A percentile compares a stretch with the other conserved stretches of the same genome.
Evolutionary conservation across 1,284 basidiomycete species (phyloP).

Genomic region (Ceratobasidium papillatum): DNA sequence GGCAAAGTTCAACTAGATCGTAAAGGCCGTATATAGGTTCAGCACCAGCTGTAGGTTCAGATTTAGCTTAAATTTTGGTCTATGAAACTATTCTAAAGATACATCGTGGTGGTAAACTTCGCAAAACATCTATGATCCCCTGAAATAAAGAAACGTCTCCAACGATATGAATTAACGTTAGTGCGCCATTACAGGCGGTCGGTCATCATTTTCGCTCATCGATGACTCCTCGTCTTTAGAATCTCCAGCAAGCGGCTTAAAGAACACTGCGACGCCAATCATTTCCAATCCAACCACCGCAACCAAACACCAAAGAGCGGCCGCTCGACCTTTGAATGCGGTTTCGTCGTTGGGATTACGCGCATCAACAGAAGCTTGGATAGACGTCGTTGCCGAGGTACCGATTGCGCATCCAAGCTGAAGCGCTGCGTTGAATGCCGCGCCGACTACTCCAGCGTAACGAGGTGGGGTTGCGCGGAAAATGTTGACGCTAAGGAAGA

Average conservation of each 20-base stretch:
- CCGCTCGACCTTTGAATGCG: slow-evolving; percentile 56
- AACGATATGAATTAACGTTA: not conserved
- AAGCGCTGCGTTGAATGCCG: slow-evolving; percentile 64
- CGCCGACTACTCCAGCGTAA: slow-evolving; percentile 63
- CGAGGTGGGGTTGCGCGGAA: slow-evolving; percentile 59
- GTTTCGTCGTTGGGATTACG: slow-evolving; percentile 41
- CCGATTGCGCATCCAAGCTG: slow-evolving; percentile 63
- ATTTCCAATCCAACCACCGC: slow-evolving; percentile 54
- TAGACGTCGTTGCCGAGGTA: slow-evolving; percentile 59
- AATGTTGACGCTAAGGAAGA: slow-evolving; percentile 58
- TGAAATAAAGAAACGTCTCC: not conserved
- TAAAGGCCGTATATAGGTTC: too few species aligned
- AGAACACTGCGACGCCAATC: slow-evolving; percentile 55
- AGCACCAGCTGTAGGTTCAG: too few species aligned
- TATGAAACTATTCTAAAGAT: not conserved
- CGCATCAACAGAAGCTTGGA: slow-evolving; percentile 57
- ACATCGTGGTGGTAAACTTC: not conserved
- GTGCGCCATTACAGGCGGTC: not conserved
- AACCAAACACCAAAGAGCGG: slow-evolving; percentile 62
- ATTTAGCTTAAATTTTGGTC: too few species aligned
- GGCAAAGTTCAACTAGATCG: too few species aligned
- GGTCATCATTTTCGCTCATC: not conserved
- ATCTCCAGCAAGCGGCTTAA: not conserved
- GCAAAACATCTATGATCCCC: not conserved
- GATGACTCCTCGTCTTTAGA: slow-evolving; percentile 16